phyloP scores from a whole-genome alignment of 192 early-diverging fungal genomes.

The Backusella morwellensis region DNA sequence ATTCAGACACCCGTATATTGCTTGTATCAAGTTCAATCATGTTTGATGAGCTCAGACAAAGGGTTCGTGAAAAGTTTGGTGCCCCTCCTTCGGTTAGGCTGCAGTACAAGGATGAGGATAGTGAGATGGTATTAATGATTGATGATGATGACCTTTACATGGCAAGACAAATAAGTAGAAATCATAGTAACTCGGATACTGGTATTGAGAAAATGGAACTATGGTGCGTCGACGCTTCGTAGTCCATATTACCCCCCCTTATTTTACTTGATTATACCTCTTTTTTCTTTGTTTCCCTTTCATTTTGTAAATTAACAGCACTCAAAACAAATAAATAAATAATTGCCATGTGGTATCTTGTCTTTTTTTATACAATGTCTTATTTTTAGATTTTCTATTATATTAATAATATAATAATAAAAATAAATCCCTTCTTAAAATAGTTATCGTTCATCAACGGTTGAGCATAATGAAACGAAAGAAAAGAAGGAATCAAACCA shows the following conservation, averaged over 20 bases:
- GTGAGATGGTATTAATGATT: constrained; percentile 80
- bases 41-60: constrained; percentile 48
- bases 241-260: background rate
- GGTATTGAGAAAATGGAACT: constrained; percentile 58
- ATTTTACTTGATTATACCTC: background rate
- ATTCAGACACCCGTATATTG: constrained; percentile 62
- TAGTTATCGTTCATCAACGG: background rate
- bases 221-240: constrained; percentile 40
- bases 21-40: constrained; percentile 49
- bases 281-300: background rate
- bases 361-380: background rate
- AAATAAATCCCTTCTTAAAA: background rate
- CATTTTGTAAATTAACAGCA: background rate
- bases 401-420: background rate
- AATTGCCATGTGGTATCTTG: background rate
- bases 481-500: background rate
- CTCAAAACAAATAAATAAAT: background rate
- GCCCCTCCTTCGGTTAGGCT: constrained; percentile 49
- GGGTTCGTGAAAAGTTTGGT: constrained; percentile 64
- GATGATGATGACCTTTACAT: constrained; percentile 90
- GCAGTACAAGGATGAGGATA: constrained; percentile 87
- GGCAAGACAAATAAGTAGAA: constrained; percentile 54
- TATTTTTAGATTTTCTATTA: background rate
- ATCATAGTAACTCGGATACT: constrained; percentile 33
- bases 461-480: background rate